These are phyloP conservation scores for Stemphylium lycopersici DNA, from an alignment of 2,329 filamentous ascomycete genomes.

Conservation along the genomic window DNA sequence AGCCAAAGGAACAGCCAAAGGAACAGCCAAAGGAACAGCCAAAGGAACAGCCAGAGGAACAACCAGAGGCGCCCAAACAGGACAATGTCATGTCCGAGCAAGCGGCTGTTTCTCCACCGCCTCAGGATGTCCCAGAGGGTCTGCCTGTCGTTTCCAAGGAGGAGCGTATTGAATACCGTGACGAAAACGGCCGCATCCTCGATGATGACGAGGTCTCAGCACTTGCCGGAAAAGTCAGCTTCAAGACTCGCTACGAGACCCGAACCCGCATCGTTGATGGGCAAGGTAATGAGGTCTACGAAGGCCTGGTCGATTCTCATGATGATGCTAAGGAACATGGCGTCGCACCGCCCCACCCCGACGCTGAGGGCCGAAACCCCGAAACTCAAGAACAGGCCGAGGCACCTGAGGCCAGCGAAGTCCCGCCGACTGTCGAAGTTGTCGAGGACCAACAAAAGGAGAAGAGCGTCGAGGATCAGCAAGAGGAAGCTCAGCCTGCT, in stretches of 20 bases:
- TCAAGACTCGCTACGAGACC: constrained; percentile 96
- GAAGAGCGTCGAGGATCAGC: constrained; percentile 48
- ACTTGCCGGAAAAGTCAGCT: constrained; percentile 90
- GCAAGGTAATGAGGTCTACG: constrained; percentile 75
- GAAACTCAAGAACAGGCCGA: constrained; percentile 57
- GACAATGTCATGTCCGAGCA: constrained; percentile 35
- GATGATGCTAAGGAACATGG: constrained; percentile 39
- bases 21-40: no score
- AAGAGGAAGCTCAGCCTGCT: constrained; percentile 46
- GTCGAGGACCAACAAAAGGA: constrained; percentile 54
- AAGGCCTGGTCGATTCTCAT: constrained; percentile 49
- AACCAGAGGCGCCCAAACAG: constrained; percentile 22
- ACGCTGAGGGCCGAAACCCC: constrained; percentile 63
- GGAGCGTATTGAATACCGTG: constrained; percentile 90
- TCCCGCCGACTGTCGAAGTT: constrained; percentile 50
- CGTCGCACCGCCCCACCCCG: constrained; percentile 61
- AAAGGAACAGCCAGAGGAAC: no score
- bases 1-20: not conserved
- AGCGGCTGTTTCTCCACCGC: constrained; percentile 39
- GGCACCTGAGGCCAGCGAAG: constrained; percentile 49
- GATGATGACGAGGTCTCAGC: constrained; percentile 81
- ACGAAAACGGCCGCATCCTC: constrained; percentile 89
- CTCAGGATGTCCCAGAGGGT: constrained; percentile 32
- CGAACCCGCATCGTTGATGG: constrained; percentile 82
- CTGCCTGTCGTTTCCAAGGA: constrained; percentile 62